Base-by-base conservation (phyloP, 2,329 filamentous ascomycete genomes). In the Aspergillus thermomutatus region DNA sequence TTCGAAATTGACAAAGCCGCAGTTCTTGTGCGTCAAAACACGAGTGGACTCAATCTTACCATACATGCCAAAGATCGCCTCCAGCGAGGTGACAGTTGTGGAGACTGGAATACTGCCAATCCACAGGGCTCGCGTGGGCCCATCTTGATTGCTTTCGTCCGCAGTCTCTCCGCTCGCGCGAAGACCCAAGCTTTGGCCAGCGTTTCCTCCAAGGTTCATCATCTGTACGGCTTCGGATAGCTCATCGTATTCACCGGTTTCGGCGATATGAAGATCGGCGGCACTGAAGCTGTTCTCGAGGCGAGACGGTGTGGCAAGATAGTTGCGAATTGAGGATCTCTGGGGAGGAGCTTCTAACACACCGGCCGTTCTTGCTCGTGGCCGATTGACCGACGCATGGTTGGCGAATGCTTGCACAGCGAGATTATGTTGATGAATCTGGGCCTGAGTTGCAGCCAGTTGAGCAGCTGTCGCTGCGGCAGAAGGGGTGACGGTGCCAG, bases 1-100 rank as follows among this genome's bases (percentile, higher is more conserved):
- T 75, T 97, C 92, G 69, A 96, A 99, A 75, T 99, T 99, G 71
- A 99, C 93, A 66, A 99, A 99, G 3, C 93, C 94, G 72, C 94
- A 99, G 76, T 96, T 97, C 82, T 99, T 99, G 80, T 99, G 92
- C 0, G 94, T 97, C 60, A 99, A 81, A 4, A 99, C 94, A 62
- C 94, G 85, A 27, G 91, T 93, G 3, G 93, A 97, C 63, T 94
- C 83, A 61, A 99, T 96, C 3, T 89, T 84, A 9, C 94, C 94
- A 64, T 94, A 96, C n/a, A 87, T 84, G 73, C 91, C 90, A 79
- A 99, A 99, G 78, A 97, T 96, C 63, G 95, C 92, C 56, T 91
- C 91, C 59, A 99, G 79, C 0, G 94, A 97, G 1, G 93, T 96
- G 10, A 94, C 92, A 0, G 94, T 99, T 2, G 94, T 99, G 2